Percentiles rank a stretch among this genome's conserved stretches.
Evolutionary conservation across 192 early-diverging fungal genomes (phyloP).

Genomic region (Backusella liffmaniae): DNA sequence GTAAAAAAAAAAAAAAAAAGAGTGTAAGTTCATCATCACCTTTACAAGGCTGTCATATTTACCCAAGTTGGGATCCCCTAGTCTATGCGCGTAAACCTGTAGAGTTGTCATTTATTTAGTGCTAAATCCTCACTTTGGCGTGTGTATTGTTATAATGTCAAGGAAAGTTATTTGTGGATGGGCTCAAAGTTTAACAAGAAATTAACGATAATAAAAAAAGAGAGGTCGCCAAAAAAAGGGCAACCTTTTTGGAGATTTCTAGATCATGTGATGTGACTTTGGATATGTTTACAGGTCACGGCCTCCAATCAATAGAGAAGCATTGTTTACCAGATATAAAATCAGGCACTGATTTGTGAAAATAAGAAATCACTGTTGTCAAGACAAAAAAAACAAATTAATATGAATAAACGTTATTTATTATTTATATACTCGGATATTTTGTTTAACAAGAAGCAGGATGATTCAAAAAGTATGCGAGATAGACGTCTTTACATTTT

Average conservation of each 20-base stretch:
- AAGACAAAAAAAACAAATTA: too few species aligned
- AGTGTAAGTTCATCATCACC: not conserved
- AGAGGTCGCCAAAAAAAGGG: not conserved
- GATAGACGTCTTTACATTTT: too few species aligned
- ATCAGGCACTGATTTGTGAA: not conserved
- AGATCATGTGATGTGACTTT: not conserved
- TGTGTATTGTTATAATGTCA: not conserved
- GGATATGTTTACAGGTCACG: not conserved
- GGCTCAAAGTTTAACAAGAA: constrained; percentile 5
- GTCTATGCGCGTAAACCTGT: constrained; percentile 51
- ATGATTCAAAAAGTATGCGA: too few species aligned
- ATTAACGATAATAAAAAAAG: constrained; percentile 1
- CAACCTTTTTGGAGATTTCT: constrained; percentile 5
- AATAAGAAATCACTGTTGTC: not conserved
- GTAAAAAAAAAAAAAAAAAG: not conserved
- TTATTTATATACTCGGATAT: too few species aligned
- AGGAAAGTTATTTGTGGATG: not conserved
- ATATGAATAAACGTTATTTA: too few species aligned
- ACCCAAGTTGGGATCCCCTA: constrained; percentile 53
- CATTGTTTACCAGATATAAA: not conserved
- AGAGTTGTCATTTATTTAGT: constrained; percentile 30
- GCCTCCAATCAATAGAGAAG: not conserved
- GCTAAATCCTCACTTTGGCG: not conserved
- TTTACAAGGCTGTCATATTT: not conserved
- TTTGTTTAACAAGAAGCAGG: too few species aligned